Conservation (phyloP, 2,329 filamentous ascomycete species). For the Aspergillus intermedius region DNA sequence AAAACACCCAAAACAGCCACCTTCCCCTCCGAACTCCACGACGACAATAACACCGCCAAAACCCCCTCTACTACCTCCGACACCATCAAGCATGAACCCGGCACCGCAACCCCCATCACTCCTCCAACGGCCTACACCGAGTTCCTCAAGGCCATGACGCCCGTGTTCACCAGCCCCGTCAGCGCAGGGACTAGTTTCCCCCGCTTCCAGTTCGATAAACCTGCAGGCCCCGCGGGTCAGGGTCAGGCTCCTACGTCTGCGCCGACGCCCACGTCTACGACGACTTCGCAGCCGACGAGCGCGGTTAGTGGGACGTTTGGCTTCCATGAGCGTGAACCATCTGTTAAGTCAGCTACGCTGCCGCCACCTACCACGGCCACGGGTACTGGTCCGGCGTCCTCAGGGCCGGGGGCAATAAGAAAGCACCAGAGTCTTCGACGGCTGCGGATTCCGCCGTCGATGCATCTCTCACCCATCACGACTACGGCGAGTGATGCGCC, state of each 20-base stretch:
- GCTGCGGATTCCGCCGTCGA: conserved; percentile 69
- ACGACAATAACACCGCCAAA: conserved; percentile 38
- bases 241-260: conserved; percentile 1
- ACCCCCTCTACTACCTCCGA: conserved; percentile 45
- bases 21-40: conserved; percentile 52
- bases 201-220: conserved; percentile 29
- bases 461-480: conserved; percentile 49
- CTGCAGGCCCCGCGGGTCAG: no score
- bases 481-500: conserved; percentile 58
- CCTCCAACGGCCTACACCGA: conserved; percentile 86
- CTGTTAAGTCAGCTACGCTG: conserved; percentile 51
- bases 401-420: conserved; percentile 17
- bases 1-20: conserved; percentile 39
- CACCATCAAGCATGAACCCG: conserved; percentile 64
- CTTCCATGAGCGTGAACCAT: conserved; percentile 42
- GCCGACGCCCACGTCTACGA: conserved; percentile 15
- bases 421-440: conserved; percentile 53
- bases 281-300: conserved; percentile 35
- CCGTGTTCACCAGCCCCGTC: conserved; percentile 62
- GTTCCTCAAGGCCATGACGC: conserved; percentile 77
- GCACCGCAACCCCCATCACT: conserved; percentile 73
- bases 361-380: conserved; percentile 55
- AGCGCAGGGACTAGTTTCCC: conserved; percentile 51
- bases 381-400: conserved; percentile 40
- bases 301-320: conserved; percentile 39